Conservation (phyloP, 164 flowering plant species). For the Cinnamomum chago region DNA sequence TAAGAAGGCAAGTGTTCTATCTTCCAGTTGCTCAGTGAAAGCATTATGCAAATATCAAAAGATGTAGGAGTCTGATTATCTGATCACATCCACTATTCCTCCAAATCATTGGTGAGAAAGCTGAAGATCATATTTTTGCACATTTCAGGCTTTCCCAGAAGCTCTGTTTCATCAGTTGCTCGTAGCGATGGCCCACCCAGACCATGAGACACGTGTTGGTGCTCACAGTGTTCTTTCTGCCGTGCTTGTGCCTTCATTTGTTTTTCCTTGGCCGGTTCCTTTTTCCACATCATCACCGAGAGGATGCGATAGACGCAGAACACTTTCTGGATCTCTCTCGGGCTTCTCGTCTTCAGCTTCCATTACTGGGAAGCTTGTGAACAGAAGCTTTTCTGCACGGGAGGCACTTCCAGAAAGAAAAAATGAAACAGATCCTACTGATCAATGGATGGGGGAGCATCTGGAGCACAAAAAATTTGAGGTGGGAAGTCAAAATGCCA, state of each 20-base stretch:
- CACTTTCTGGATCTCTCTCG: constrained; percentile 21
- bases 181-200: constrained; percentile 77
- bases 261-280: constrained; percentile 28
- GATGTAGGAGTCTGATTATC: too few species aligned
- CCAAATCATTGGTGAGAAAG: too few species aligned
- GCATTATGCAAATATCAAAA: too few species aligned
- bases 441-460: constrained; percentile 16
- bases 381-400: constrained; percentile 24
- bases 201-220: constrained; percentile 67
- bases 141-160: constrained; percentile 82
- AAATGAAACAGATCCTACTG: constrained; percentile 10
- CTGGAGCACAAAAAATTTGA: not conserved
- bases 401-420: constrained; percentile 15
- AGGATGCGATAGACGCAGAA: constrained; percentile 15
- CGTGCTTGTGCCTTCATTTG: constrained; percentile 65
- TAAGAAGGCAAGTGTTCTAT: constrained; percentile 52
- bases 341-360: constrained; percentile 17
- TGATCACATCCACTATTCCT: too few species aligned
- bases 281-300: not conserved
- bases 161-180: constrained; percentile 85
- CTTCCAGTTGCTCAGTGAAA: too few species aligned
- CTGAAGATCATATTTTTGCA: too few species aligned
- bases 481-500: constrained; percentile 23
- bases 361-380: constrained; percentile 19
- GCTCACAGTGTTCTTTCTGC: constrained; percentile 66